Base-by-base conservation (phyloP, 257 asterid genomes). In the Penstemon davidsonii region DNA sequence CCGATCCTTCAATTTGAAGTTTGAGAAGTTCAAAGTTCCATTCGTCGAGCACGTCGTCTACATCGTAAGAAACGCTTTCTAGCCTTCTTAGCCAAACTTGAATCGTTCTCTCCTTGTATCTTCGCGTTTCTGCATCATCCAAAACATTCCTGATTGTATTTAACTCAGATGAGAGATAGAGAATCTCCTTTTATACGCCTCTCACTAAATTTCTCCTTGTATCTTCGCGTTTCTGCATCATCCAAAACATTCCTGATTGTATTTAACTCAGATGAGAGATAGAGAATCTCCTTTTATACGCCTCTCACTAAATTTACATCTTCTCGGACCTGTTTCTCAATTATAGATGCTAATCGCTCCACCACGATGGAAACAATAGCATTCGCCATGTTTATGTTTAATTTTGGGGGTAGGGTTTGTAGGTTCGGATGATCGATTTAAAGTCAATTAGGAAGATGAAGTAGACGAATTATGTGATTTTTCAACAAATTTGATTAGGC, bases 31-130 rank as follows among this genome's bases (percentile, higher is more conserved):
- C 39, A 3, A 1, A 47, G 12, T 73, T 57, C 62, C 67, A 73
- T 13, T 66, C 67, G n/a, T 73, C 77, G 6, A 64, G 25, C 15
- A 66, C 62, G 47, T 73, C 72, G 3, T 73, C 72, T 18, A 73
- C 42, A 0, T 65, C 72, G 0, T 47, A 73, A 7, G 67, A 44
- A 10, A 18, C 7, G 7, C 66, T 49, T 18, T 65, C 49, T 19
- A 73, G 61, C 10, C 15, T 51, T 3, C 18, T 33, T 55, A 73
- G 19, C 77, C 77, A 73, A 0, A 6, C 4, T 33, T 57, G 37
- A 11, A 65, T 39, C 4, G n/a, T 18, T 15, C 8, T 37, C 1
- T 65, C 62, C 43, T 39, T 54, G 13, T 11, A 45, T 19, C 49
- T 25, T 55, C 5, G 55, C 39, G 8, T 63, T 36, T 50, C 69